Conservation (phyloP, 108 stramenopile species). For the Phaeodactylum tricornutum region DNA sequence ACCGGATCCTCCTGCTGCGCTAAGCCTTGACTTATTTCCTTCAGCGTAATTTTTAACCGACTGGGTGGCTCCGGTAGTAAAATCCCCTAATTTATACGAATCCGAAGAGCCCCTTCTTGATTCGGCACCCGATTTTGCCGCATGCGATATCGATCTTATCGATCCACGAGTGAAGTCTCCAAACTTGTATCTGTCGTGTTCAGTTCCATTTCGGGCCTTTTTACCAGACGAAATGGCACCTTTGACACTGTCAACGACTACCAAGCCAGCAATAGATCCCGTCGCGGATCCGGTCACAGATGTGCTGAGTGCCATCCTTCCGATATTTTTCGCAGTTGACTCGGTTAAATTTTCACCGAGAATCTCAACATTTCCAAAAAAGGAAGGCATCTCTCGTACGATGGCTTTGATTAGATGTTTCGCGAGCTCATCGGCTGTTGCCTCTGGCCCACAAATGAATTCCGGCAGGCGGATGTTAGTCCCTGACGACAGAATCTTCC, state of each 20-base stretch:
- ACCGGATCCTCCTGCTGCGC: constrained; percentile 8
- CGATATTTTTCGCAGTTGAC: too few relatives aligned
- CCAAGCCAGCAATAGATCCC: constrained; percentile 7
- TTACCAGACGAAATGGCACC: constrained; percentile 9
- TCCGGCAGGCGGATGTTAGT: too few relatives aligned
- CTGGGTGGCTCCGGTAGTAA: constrained; percentile 2
- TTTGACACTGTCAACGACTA: constrained; percentile 2
- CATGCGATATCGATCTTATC: neutral
- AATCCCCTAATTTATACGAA: constrained; percentile 5
- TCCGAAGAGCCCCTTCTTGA: neutral
- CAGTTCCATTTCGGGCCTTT: neutral
- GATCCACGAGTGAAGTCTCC: constrained; percentile 7
- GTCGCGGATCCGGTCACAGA: too few relatives aligned
- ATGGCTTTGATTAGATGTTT: too few relatives aligned
- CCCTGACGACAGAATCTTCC: too few relatives aligned
- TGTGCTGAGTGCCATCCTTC: too few relatives aligned
- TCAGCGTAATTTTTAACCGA: constrained; percentile 1
- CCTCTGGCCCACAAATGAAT: too few relatives aligned
- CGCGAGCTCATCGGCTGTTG: too few relatives aligned
- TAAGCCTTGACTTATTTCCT: constrained; percentile 4
- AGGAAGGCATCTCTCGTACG: too few relatives aligned
- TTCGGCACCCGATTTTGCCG: neutral
- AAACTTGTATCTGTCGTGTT: constrained; percentile 7
- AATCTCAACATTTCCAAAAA: too few relatives aligned
- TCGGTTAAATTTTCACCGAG: too few relatives aligned